phyloP scores from a whole-genome alignment of 2,329 filamentous ascomycete species.

The Tolypocladium endophyticum region DNA sequence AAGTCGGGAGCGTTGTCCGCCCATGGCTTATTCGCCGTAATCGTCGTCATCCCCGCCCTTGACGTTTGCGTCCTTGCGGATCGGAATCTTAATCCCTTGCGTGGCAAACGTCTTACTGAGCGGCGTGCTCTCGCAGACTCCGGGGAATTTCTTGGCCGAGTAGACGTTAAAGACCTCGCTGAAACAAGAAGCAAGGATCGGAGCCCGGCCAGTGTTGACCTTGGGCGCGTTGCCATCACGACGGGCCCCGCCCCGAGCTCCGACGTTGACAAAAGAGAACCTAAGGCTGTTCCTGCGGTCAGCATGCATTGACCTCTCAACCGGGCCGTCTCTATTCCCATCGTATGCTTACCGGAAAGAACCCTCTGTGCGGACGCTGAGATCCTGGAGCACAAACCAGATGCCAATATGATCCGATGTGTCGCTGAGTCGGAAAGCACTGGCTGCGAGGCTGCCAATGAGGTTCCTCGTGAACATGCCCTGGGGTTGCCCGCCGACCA shows the following conservation, averaged over 20 bases:
- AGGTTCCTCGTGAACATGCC: slow-evolving; percentile 93
- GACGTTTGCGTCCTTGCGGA: slow-evolving; percentile 68
- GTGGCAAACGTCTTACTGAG: slow-evolving; percentile 87
- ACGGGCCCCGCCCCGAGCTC: slow-evolving; percentile 32
- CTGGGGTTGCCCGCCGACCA: slow-evolving; percentile 42
- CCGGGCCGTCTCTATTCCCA: background rate
- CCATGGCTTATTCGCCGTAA: slow-evolving; percentile 16
- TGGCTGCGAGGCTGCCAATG: slow-evolving; percentile 83
- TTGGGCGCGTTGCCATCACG: slow-evolving; percentile 25
- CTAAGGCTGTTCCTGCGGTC: slow-evolving; percentile 34
- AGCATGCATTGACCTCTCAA: slow-evolving; percentile 3
- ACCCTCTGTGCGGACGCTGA: slow-evolving; percentile 89
- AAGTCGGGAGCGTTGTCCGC: background rate
- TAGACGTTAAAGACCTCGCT: slow-evolving; percentile 88
- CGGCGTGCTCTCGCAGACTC: slow-evolving; percentile 86
- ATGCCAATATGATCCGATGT: slow-evolving; percentile 73
- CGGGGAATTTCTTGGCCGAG: slow-evolving; percentile 96
- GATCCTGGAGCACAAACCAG: slow-evolving; percentile 94
- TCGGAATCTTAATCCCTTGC: slow-evolving; percentile 95
- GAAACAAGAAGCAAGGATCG: slow-evolving; percentile 76
- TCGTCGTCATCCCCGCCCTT: slow-evolving; percentile 44
- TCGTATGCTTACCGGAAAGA: slow-evolving; percentile 59
- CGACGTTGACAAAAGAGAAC: slow-evolving; percentile 78
- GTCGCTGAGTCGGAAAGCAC: slow-evolving; percentile 75
- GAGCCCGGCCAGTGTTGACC: slow-evolving; percentile 66